Evolutionary conservation across 2,329 filamentous ascomycete species (phyloP), one percentile per base, ranked within the genome.

Genomic region (Aspergillus fumigatiaffinis): DNA sequence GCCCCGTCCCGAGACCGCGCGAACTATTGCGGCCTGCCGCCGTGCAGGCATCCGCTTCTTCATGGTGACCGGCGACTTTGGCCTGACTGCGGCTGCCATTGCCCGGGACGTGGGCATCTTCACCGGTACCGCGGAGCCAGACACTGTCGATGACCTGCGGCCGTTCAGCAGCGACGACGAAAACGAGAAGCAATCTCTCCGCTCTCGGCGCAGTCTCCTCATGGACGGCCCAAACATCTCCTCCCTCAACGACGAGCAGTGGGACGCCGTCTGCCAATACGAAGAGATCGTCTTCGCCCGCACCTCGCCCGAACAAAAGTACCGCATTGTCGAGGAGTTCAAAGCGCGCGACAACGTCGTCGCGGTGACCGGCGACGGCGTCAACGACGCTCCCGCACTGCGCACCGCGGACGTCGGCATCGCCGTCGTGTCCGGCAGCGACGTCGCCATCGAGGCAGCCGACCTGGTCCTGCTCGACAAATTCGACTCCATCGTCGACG

Each of bases 171-270:
- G 50, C 3, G 38, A 52, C 5, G 26, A 54, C 60, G 8, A 47
- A 7, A 47, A 62, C 59, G 55, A 66, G 56, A 51, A 54, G 65
- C 68, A 58, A 35, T 50, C 64, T 5, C 48, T 64, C 0, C 65
- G 58, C 0, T 66, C 69, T 2, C 72, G 75, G 8, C 73, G 75
- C 8, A 83, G 85, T 7, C 83, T 90, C 49, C 82, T 90, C 14
- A 76, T 91, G 12, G 86, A 83, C 48, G 88, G 88, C 0, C 78
- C 83, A 0, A 86, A 91, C 54, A 78, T 92, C 28, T 82, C 87
- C 25, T 79, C 79, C 0, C 78, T 92, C 12, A 87, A 83, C 53
- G 82, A 87, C 4, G 69, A 81, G 50, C 87, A 92, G 68, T 92
- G 90, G 89, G 80, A 86, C 56, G 77, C 79, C 12, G 77, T 92